Evolutionary conservation across 75 land plant genomes (phyloP), one percentile per base, ranked within the genome.

Genomic region (Picea glauca): DNA sequence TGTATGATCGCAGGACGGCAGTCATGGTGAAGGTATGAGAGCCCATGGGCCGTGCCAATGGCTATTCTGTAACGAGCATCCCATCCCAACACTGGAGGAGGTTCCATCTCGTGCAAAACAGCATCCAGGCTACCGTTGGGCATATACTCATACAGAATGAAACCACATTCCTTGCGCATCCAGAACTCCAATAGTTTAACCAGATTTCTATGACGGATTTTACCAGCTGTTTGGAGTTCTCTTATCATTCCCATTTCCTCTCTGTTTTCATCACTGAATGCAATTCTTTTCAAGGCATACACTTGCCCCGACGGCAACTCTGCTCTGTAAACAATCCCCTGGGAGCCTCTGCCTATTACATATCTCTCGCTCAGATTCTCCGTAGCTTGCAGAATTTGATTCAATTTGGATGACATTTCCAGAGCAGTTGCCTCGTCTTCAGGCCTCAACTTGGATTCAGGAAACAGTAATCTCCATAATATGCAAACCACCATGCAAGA

Each of bases 41-140:
- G 87, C 7, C 92, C 98, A 26, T 91, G 83, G 17, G 95, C 93
- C 1, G 82, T 84, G n/a, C 89, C 98, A 35, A 89, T 33, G 17
- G 93, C 91, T 54, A 90, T 87, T 33, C 78, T 83, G 58, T 80
- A 88, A 9, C 92, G 79, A 0, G 77, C 72, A 12, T 78, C 66
- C 97, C 94, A 94, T 13, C 74, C 62, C 5, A 94, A 60, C 13
- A 60, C 77, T 58, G 70, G 74, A 2, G 79, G 57, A 15, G 80
- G 85, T 43, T 78, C 81, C 20, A 13, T 81, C 35, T 65, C 79
- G 58, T 86, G 85, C 20, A 92, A 78, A 46, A 88, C 88, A 81
- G 86, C 92, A 83, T 89, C 85, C 58, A 90, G 84, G 78, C 91
- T 92, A 57, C 94, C 98, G 76, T 92, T 90, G 33, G 75, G 65